Conservation (phyloP, 345 rosid species). For the Odontarrhena argentea region DNA sequence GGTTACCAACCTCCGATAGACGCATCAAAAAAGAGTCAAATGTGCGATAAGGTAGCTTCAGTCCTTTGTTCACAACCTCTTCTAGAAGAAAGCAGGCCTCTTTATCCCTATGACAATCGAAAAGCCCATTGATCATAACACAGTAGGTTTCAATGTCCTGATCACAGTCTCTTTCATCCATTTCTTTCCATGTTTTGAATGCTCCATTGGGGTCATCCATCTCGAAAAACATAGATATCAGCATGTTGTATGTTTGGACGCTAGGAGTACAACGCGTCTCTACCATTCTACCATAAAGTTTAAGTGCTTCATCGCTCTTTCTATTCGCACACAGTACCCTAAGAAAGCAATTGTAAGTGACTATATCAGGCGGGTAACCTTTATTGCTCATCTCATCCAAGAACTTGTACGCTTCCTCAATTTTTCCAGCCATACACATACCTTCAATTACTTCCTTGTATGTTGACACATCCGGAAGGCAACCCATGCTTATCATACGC, state of each 20-base stretch:
- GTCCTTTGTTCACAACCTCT: slow-evolving; percentile 62
- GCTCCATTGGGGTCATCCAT: slow-evolving; percentile 77
- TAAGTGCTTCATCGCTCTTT: slow-evolving; percentile 69
- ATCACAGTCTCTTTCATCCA: slow-evolving; percentile 64
- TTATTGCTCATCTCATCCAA: slow-evolving; percentile 79
- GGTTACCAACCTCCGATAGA: slow-evolving; percentile 71
- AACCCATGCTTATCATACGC: slow-evolving; percentile 75
- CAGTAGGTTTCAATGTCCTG: slow-evolving; percentile 73
- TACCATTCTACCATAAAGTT: slow-evolving; percentile 66
- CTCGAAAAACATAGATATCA: slow-evolving; percentile 73
- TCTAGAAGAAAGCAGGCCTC: slow-evolving; percentile 76
- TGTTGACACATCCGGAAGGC: slow-evolving; percentile 92
- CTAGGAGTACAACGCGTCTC: slow-evolving; percentile 74
- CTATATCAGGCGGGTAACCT: slow-evolving; percentile 89
- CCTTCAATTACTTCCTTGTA: slow-evolving; percentile 82
- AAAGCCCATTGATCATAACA: slow-evolving; percentile 89
- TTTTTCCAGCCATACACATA: slow-evolving; percentile 71
- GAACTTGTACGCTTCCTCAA: slow-evolving; percentile 76
- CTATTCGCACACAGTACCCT: slow-evolving; percentile 74
- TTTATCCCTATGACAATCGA: slow-evolving; percentile 59
- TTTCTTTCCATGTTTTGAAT: slow-evolving; percentile 76
- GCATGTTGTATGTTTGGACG: slow-evolving; percentile 84
- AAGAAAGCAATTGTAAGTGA: slow-evolving; percentile 86
- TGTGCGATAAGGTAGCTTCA: slow-evolving; percentile 69
- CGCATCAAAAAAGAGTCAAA: slow-evolving; percentile 81